A percentile compares a stretch with the other conserved stretches of the same genome.
Conservation (phyloP, 1,139 yeast species). For the Pichia cactophila region DNA sequence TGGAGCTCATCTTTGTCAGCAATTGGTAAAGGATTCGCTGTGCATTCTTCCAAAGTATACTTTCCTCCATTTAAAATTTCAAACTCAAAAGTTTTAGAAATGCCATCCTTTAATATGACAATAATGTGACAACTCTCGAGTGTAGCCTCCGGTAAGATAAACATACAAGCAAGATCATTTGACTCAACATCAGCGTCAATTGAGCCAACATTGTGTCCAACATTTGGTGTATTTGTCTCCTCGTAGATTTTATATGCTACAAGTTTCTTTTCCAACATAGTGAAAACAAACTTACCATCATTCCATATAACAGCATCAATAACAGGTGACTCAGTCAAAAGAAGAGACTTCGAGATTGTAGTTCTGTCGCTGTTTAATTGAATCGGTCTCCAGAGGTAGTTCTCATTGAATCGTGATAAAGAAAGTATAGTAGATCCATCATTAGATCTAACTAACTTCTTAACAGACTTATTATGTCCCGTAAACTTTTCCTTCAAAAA, state of each 20-base stretch:
- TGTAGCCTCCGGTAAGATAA: slow-evolving; percentile 40
- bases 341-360: slow-evolving; percentile 25
- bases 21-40: slow-evolving; percentile 24
- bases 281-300: slow-evolving; percentile 42
- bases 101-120: slow-evolving; percentile 31
- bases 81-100: slow-evolving; percentile 24
- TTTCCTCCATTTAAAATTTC: slow-evolving; percentile 3
- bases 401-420: slow-evolving; percentile 45
- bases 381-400: slow-evolving; percentile 58
- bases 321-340: slow-evolving; percentile 34
- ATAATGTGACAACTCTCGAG: slow-evolving; percentile 36
- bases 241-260: slow-evolving; percentile 43
- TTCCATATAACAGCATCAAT: slow-evolving; percentile 47
- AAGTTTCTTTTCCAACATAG: slow-evolving; percentile 36
- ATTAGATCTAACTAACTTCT: slow-evolving; percentile 54
- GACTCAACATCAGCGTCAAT: slow-evolving; percentile 15
- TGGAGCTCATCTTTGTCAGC: slow-evolving; percentile 31
- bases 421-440: slow-evolving; percentile 55
- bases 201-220: slow-evolving; percentile 8
- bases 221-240: not conserved
- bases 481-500: slow-evolving; percentile 51
- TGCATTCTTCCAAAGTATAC: slow-evolving; percentile 19
- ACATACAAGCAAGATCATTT: slow-evolving; percentile 32
- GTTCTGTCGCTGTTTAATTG: slow-evolving; percentile 26
- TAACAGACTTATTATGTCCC: slow-evolving; percentile 80